Evolutionary conservation across 352 stramenopile genomes (phyloP).

Genomic region (Globisporangium echinulatum): DNA sequence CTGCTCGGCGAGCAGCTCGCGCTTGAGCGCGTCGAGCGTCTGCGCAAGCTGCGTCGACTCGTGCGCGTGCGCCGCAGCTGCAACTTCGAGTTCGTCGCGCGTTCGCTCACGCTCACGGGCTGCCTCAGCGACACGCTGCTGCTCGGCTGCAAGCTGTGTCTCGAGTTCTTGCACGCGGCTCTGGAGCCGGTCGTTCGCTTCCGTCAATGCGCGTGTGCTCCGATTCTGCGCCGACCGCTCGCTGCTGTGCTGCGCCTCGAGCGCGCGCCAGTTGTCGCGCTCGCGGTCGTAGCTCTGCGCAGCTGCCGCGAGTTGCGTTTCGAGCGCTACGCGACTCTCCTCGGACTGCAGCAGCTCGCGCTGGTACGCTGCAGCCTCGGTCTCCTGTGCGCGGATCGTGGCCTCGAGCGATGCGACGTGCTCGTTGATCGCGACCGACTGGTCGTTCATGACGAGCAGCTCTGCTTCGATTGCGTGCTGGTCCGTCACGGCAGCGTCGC

Average conservation of each 20-base stretch:
- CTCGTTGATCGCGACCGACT: conserved; percentile 27
- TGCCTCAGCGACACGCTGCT: conserved; percentile 9
- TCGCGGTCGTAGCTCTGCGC: conserved; percentile 19
- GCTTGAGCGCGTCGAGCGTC: conserved; percentile 24
- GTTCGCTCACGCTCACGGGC: conserved; percentile 12
- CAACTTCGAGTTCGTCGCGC: conserved; percentile 11
- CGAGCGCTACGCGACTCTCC: conserved; percentile 14
- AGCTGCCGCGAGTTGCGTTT: conserved; percentile 17
- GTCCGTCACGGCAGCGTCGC: conserved; percentile 19
- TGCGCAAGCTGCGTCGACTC: conserved; percentile 20
- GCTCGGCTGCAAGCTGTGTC: conserved; percentile 18
- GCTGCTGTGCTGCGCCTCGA: conserved; percentile 19
- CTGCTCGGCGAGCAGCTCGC: conserved; percentile 38
- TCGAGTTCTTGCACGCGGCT: conserved; percentile 25
- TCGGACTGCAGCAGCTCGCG: conserved; percentile 25
- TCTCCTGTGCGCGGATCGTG: conserved; percentile 19
- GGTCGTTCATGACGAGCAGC: conserved; percentile 31
- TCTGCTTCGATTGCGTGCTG: conserved; percentile 43
- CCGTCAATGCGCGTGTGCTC: not conserved
- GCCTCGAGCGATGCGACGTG: conserved; percentile 24
- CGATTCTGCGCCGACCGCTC: conserved; percentile 16
- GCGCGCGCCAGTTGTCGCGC: conserved; percentile 22
- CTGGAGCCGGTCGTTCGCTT: conserved; percentile 25
- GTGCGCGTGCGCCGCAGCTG: conserved; percentile 6
- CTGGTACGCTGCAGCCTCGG: conserved; percentile 29